Base-by-base conservation (phyloP, 2,329 filamentous ascomycete genomes). In the Trichocomaceae sp. region DNA sequence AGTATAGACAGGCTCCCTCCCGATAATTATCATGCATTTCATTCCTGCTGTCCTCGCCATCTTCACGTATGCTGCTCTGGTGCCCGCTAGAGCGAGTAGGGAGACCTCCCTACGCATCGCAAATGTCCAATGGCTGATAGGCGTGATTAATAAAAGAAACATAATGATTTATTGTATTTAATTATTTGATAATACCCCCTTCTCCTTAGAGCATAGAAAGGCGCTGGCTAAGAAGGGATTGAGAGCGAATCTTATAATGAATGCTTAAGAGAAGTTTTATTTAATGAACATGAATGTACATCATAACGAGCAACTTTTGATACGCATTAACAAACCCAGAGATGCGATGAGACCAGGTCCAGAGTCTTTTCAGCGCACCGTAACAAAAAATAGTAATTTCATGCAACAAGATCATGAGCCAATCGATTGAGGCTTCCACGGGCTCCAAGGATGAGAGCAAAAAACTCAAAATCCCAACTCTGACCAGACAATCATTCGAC, bases 101-200 rank as follows among this genome's bases (percentile, higher is more conserved):
- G 23, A 26, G 4, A 26, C 4, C 23, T 26, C 23, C 23, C 7
- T 26, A 7, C 23, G 23, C 7, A 26, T 26, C 7, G 23, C 23
- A 4, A 26, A 4, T 7, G 23, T 4, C 23, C 23, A 69, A 60
- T 2, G 60, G 57, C 45, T 59, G 51, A 26, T 64, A 42, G 39
- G 19, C 4, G 22, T 20, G 19, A 42, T 6, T 5, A 37, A 13
- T 4, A 37, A 37, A 37, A 37, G 12, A 37, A 5, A 37, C 12
- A 15, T 39, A 17, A 5, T 17, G 7, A 17, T 39, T 7, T 39
- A 7, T 17, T 37, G 19, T 37, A 13, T n/a, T 20, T 17, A 20
- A 15, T 50, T 33, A 50, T 50, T 23, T n/a, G 13, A 35, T 35
- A 20, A 22, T 42, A 41, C 37, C 31, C 26, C 12, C 31, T 6